A percentile compares a stretch with the other conserved stretches of the same genome.
Conservation (phyloP, 805 yeast genomes). For the Saturnispora sanitii region DNA sequence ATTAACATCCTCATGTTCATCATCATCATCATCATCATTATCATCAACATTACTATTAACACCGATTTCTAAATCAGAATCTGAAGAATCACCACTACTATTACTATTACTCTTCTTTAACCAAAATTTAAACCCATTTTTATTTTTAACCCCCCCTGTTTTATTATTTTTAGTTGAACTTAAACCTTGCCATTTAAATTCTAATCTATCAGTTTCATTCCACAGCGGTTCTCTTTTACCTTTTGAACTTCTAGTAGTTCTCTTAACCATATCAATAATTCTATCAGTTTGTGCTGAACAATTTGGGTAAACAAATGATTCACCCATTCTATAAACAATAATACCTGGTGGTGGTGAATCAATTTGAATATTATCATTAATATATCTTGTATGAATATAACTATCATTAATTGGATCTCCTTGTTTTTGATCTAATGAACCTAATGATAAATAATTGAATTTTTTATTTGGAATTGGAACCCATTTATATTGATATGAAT, state of each 20-base stretch:
- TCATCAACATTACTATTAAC: not conserved
- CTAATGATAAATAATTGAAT: constrained; percentile 1
- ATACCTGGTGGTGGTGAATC: constrained; percentile 87
- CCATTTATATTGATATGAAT: constrained; percentile 38
- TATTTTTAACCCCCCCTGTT: too few species aligned
- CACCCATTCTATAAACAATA: constrained; percentile 72
- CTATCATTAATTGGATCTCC: constrained; percentile 17
- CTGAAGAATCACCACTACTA: not conserved
- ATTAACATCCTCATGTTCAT: constrained; percentile 16
- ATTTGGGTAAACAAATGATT: constrained; percentile 75
- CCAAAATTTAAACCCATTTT: constrained; percentile 20
- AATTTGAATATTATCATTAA: constrained; percentile 50
- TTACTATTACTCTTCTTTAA: not conserved
- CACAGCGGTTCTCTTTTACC: constrained; percentile 54
- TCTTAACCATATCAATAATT: constrained; percentile 57
- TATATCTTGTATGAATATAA: constrained; percentile 24
- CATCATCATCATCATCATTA: not conserved
- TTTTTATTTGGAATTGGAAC: constrained; percentile 43
- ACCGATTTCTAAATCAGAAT: constrained; percentile 1
- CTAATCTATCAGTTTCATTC: constrained; percentile 76
- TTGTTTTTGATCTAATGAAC: constrained; percentile 2
- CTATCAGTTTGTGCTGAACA: constrained; percentile 62
- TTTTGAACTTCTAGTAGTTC: constrained; percentile 49
- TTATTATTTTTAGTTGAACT: not conserved
- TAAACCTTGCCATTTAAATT: constrained; percentile 11